Evolutionary conservation across 345 rosid species (phyloP).

Genomic region (Isatis tinctoria): DNA sequence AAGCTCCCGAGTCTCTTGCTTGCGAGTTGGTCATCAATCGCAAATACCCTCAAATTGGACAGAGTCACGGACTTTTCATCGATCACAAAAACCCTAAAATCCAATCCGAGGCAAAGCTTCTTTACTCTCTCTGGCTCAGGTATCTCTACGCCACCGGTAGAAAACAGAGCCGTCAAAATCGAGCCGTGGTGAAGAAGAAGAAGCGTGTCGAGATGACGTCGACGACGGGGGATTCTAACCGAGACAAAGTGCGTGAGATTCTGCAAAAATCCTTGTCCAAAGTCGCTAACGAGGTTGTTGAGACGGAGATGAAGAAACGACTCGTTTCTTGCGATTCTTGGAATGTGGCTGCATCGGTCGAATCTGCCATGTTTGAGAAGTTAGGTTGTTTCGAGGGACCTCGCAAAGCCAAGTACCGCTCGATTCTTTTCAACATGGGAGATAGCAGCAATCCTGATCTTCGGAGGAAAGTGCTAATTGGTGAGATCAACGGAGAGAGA

Average conservation of each 20-base stretch:
- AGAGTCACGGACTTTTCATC: neutral
- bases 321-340: neutral
- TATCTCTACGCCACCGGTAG: conserved; percentile 12
- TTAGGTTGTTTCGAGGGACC: conserved; percentile 2
- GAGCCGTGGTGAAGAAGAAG: neutral
- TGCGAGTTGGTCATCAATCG: neutral
- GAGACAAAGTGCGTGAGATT: conserved; percentile 28
- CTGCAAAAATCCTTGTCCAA: neutral
- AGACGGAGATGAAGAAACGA: conserved; percentile 17
- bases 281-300: conserved; percentile 1
- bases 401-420: conserved; percentile 3
- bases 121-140: neutral
- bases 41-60: neutral
- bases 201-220: neutral
- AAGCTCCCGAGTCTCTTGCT: conserved; percentile 13
- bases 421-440: conserved; percentile 21
- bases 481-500: conserved; percentile 13
- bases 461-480: conserved; percentile 11
- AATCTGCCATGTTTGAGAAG: neutral
- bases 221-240: neutral
- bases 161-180: neutral
- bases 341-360: neutral
- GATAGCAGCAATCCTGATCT: conserved; percentile 18
- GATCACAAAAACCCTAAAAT: conserved; percentile 5
- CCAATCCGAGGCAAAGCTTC: neutral